Percentiles rank a stretch among this genome's conserved stretches.
Conservation (phyloP, 176 grass and related monocot species). For the Phragmites australis region DNA sequence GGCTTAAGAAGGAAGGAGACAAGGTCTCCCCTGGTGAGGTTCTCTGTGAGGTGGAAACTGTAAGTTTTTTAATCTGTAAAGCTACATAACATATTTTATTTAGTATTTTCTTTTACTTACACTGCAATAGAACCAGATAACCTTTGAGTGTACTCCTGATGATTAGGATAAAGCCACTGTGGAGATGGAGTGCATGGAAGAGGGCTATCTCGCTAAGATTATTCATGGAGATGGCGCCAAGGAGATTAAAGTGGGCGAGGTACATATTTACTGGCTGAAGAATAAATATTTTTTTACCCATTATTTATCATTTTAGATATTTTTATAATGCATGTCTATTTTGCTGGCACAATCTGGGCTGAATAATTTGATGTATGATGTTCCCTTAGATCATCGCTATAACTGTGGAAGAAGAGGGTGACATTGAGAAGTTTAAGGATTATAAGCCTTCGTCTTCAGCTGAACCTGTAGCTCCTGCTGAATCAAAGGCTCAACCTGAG, state of each 20-base stretch:
- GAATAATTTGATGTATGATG: neutral
- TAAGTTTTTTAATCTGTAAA: conserved; percentile 44
- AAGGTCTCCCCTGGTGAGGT: conserved; percentile 87
- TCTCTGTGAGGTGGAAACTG: conserved; percentile 94
- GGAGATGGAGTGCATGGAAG: conserved; percentile 99
- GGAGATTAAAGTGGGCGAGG: conserved; percentile 97
- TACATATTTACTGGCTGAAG: conserved; percentile 37
- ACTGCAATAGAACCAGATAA: conserved; percentile 20
- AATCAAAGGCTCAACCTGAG: conserved; percentile 42
- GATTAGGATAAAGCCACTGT: conserved; percentile 91
- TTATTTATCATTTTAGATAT: neutral
- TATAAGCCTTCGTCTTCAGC: conserved; percentile 71
- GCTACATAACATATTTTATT: neutral
- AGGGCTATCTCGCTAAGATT: conserved; percentile 97
- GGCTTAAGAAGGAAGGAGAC: conserved; percentile 98
- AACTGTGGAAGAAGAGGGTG: conserved; percentile 88
- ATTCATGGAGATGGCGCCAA: conserved; percentile 89
- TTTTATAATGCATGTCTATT: neutral
- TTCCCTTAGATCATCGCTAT: conserved; percentile 64
- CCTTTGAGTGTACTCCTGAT: conserved; percentile 23
- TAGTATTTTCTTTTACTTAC: conserved; percentile 21
- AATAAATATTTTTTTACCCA: neutral
- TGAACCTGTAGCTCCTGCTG: conserved; percentile 52
- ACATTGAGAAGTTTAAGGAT: conserved; percentile 88
- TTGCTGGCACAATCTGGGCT: neutral